Evolutionary conservation across 2,329 filamentous ascomycete genomes (phyloP).

Genomic region (Bipolaris victoriae): DNA sequence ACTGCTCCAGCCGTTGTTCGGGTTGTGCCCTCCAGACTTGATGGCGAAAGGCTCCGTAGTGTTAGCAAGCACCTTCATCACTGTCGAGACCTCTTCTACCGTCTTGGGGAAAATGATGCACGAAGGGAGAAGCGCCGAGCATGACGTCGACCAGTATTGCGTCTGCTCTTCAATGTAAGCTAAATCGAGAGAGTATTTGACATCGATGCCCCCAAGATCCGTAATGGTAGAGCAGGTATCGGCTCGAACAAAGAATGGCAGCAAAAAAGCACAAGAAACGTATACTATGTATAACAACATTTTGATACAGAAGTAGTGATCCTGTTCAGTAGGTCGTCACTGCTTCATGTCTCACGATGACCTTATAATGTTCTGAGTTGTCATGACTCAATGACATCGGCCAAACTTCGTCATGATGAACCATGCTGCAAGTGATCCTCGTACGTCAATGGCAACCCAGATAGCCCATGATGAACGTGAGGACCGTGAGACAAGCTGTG

Average conservation of each 20-base stretch:
- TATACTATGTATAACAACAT: conserved; percentile 7
- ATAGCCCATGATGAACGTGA: neutral
- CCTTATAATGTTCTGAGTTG: neutral
- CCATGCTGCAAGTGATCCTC: neutral
- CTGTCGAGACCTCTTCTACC: conserved; percentile 58
- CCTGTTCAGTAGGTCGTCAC: neutral
- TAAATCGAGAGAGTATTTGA: conserved; percentile 24
- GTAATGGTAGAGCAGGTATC: conserved; percentile 31
- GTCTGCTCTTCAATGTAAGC: conserved; percentile 39
- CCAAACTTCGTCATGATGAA: neutral
- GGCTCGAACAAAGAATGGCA: conserved; percentile 14
- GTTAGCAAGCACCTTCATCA: conserved; percentile 56
- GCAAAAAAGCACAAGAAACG: conserved; percentile 1
- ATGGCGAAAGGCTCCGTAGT: conserved; percentile 43
- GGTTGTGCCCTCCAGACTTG: conserved; percentile 57
- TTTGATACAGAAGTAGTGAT: neutral
- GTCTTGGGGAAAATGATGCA: conserved; percentile 48
- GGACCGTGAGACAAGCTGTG: neutral
- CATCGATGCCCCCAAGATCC: conserved; percentile 32
- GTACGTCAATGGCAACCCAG: neutral
- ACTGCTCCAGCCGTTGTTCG: conserved; percentile 55
- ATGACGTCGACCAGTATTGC: conserved; percentile 43
- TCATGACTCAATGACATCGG: neutral
- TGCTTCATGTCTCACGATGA: no score
- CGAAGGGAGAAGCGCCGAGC: conserved; percentile 36